A percentile compares a stretch with the other conserved stretches of the same genome.
phyloP scores from a whole-genome alignment of 352 stramenopile species.

The Phytophthora tentaculata region DNA sequence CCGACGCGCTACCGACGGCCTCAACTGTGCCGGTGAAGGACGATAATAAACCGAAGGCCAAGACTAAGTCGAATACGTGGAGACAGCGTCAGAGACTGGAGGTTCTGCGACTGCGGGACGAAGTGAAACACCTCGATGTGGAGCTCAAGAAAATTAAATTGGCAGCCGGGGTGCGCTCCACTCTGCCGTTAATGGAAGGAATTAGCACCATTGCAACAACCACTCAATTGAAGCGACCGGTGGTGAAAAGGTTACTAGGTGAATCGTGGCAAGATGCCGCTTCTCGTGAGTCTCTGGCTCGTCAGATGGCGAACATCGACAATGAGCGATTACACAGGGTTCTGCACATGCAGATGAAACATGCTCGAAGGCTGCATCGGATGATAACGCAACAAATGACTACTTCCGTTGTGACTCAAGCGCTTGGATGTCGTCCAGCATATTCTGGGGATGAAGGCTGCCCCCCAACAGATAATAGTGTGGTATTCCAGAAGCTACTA shows the following conservation, averaged over 20 bases:
- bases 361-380: conserved; percentile 27
- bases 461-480: conserved; percentile 23
- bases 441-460: conserved; percentile 3
- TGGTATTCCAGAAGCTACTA: conserved; percentile 23
- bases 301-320: conserved; percentile 16
- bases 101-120: conserved; percentile 17
- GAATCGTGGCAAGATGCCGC: conserved; percentile 28
- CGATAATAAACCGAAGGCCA: conserved; percentile 3
- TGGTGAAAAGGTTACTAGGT: conserved; percentile 5
- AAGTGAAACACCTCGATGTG: conserved; percentile 21
- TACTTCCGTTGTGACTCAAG: conserved; percentile 5
- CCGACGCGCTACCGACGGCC: not conserved
- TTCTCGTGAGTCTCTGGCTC: conserved; percentile 18
- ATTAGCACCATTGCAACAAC: not conserved
- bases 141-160: conserved; percentile 31
- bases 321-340: conserved; percentile 25
- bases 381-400: conserved; percentile 25
- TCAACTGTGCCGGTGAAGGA: not conserved
- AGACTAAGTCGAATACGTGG: conserved; percentile 34
- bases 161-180: conserved; percentile 21
- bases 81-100: conserved; percentile 20
- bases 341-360: conserved; percentile 16
- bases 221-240: not conserved
- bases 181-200: conserved; percentile 10
- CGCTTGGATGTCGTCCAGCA: conserved; percentile 11